Base-by-base conservation (phyloP, 2,329 filamentous ascomycete genomes). In the Colletotrichum australisinense region DNA sequence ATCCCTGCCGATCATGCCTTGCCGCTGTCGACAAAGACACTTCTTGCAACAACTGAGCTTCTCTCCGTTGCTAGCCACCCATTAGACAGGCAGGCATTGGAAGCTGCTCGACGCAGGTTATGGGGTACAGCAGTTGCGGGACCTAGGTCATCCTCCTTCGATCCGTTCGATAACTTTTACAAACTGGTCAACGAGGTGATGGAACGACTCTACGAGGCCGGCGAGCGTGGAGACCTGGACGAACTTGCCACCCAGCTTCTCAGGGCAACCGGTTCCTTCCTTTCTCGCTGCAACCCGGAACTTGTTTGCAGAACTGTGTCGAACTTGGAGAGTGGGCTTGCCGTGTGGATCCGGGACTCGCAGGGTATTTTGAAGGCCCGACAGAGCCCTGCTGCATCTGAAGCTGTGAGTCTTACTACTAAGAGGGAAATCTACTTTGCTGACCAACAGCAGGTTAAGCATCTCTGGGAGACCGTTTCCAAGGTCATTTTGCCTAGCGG, bases 131-230 rank as follows among this genome's bases (percentile, higher is more conserved):
- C 81, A 0, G 81, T 81, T 46, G 81, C 82, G 0, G 84, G 84
- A 1, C 78, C 82, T 3, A 84, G 84, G 65, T 81, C 82, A 1
- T 75, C 84, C 52, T 84, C 84, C 5, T 88, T 86, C 72, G 89
- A 95, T 77, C 90, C 92, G 0, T 94, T 92, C 75, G 88, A 92
- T 66, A 85, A 90, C 66, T 81, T 97, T 1, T 93, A 95, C 78
- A 87, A 86, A 56, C 86, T 93, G 16, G 83, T 90, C 57, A 86
- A 86, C 67, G 80, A 84, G 16, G 83, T 89, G 0, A 83, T 96
- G 56, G 81, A 82, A 11, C 81, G 81, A 4, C 83, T 88, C 1
- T 97, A 95, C 78, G 77, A 81, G 2, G 78, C 83, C 0, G 79
- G 87, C 9, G 77, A 84, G 11, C 75, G 81, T 0, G 79, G 83